Evolutionary conservation across 2,329 filamentous ascomycete species (phyloP).

Genomic region (Parascedosporium putredinis): DNA sequence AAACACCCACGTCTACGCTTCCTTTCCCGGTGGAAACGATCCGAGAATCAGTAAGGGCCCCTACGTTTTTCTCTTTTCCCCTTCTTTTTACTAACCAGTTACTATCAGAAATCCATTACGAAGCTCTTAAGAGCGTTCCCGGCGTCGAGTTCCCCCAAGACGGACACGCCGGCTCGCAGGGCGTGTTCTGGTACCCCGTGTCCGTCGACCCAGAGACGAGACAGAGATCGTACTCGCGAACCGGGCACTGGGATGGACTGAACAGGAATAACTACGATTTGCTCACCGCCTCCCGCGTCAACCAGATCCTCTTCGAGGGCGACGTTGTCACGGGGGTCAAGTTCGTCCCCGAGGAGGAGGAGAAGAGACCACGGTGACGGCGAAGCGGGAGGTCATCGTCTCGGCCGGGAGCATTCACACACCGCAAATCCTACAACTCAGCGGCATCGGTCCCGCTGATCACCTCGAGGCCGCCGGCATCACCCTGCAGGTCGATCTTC

Average conservation of each 20-base stretch:
- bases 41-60: neutral
- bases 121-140: constrained; percentile 16
- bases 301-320: constrained; percentile 15
- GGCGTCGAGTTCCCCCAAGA: constrained; percentile 16
- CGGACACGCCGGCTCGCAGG: constrained; percentile 15
- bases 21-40: neutral
- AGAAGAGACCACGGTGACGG: constrained; percentile 16
- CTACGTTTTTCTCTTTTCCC: too few relatives aligned
- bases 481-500: constrained; percentile 38
- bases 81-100: neutral
- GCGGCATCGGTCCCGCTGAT: constrained; percentile 31
- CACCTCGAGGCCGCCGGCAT: constrained; percentile 28
- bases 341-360: constrained; percentile 13
- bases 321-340: constrained; percentile 17
- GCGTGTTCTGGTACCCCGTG: constrained; percentile 17
- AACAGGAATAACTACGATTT: constrained; percentile 16
- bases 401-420: constrained; percentile 42
- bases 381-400: constrained; percentile 36
- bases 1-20: constrained; percentile 10
- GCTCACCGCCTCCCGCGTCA: constrained; percentile 14
- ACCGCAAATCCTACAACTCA: constrained; percentile 42
- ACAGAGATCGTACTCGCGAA: constrained; percentile 16
- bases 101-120: constrained; percentile 13
- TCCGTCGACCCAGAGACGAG: constrained; percentile 15
- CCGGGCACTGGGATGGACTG: constrained; percentile 18